Conservation (phyloP, 202 grass and related monocot species). For the Carex arenaria region DNA sequence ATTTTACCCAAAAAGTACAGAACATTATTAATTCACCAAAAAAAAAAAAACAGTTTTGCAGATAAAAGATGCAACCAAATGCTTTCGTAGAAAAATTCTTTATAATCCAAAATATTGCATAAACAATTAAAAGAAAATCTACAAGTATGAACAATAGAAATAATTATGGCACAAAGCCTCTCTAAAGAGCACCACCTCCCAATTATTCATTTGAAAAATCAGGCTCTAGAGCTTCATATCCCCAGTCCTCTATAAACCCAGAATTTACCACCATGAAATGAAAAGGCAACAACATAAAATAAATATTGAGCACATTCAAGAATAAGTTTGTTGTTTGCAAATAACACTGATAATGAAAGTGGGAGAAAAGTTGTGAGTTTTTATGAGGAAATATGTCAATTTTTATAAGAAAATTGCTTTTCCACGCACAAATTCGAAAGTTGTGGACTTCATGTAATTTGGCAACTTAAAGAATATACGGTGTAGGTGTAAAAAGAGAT, state of each 20-base stretch:
- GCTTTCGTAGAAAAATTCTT: not conserved
- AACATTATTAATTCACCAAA: not conserved
- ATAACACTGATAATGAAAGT: not conserved
- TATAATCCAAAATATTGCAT: not conserved
- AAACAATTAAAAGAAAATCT: not conserved
- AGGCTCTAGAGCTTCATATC: constrained; percentile 64
- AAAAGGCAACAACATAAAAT: constrained; percentile 12
- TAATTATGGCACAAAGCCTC: constrained; percentile 43
- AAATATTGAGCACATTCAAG: no score
- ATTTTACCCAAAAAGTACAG: not conserved
- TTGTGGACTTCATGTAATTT: not conserved
- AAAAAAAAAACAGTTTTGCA: not conserved
- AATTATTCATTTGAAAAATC: constrained; percentile 96
- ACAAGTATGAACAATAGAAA: constrained; percentile 8
- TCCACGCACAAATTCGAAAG: not conserved
- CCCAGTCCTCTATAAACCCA: constrained; percentile 87
- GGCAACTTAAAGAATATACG: not conserved
- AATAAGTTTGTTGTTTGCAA: not conserved
- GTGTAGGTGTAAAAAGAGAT: not conserved
- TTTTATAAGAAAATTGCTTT: not conserved
- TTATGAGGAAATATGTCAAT: not conserved
- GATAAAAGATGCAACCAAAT: not conserved
- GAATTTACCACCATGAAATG: constrained; percentile 56
- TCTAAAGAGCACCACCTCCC: constrained; percentile 82
- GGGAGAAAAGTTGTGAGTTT: not conserved